Evolutionary conservation across 2,329 filamentous ascomycete species (phyloP), one percentile per base, ranked within the genome.

Genomic region (Phaeoacremonium minimum): DNA sequence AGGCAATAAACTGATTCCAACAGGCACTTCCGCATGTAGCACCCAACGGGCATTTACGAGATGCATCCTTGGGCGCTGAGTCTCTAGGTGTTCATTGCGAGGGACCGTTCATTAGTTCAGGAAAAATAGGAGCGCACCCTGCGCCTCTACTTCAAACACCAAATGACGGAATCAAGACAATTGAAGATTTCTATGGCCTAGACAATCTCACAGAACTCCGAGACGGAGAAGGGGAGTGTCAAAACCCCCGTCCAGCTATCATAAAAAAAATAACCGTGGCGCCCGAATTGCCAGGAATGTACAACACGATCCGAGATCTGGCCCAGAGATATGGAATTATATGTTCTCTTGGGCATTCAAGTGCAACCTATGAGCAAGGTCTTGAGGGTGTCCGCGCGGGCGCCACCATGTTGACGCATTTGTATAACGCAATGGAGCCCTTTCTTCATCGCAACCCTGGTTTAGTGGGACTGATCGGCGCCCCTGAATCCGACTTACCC

Each of bases 371-470:
- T 51, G 85, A 90, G 59, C 75, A 88, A 55, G 85, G 83, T 3
- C 76, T 80, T 7, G 61, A 64, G 9, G 83, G 84, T n/a, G 73
- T 89, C 4, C 67, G 67, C 13, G 72, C 78, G 5, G 87, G 87
- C 31, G 85, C 84, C 3, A 83, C 74, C 18, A 91, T 90, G 85
- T 83, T 93, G 44, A 94, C 87, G 1, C 87, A 94, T 52, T 70
- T 93, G 3, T 93, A 91, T 74, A 93, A 94, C 57, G 87, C 87
- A 15, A 93, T 93, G 87, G 74, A 80, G 2, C 85, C 86, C n/a
- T 76, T 93, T 30, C 85, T 89, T 55, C 86, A 94, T 66, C 82
- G 88, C 37, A 87, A 93, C 57, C 87, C 88, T 0, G 87, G 87
- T 18, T 79, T 93, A 45, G 91, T 93, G 53, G 87, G 87, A 12